Evolutionary conservation across 108 stramenopile species (phyloP), one percentile per base, ranked within the genome.

Genomic region (Fragilariopsis cylindrus): DNA sequence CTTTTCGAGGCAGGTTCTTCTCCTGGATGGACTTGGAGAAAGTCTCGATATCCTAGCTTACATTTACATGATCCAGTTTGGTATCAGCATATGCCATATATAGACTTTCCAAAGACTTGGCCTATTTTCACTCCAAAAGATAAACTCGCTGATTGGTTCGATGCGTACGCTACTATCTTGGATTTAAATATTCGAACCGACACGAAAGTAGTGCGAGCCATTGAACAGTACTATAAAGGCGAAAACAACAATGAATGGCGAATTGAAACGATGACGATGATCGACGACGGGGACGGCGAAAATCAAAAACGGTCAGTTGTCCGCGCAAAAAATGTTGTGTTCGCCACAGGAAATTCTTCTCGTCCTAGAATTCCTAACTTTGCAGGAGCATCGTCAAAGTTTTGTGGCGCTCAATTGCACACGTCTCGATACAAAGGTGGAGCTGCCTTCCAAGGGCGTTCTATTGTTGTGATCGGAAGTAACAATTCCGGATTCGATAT

Each of bases 401-500:
- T 78, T 50, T 30, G 41, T 53, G 77, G 77, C 12, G n/a, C 21
- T 13, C 65, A 69, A 50, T 16, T 67, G 55, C 77, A 78, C 43
- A 73, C 77, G 5, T 73, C 72, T 5, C 64, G 65, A 46, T 73
- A 73, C 42, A 49, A 1, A 7, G 77, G 72, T 4, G 72, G 65
- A 5, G 12, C 63, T 6, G 0, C 40, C 18, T 73, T 49, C 42
- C 42, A 48, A 48, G 76, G 76, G 7, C 70, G 70, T 72, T 64
- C 81, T 54, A 90, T 87, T 4, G 86, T 95, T 39, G 91, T 95
- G 4, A 81, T 92, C 68, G 94, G 92, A 1, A 88, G 92, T 2
- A 92, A 93, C 72, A 91, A 92, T 65, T 90, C 94, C 9, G 82
- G 84, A 4, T 92, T 88, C 90, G 94, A 95, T 49, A 66, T 78